These are phyloP conservation scores for Colletotrichum liriopes DNA, from an alignment of 2,329 filamentous ascomycete species.

Conservation along the genomic window DNA sequence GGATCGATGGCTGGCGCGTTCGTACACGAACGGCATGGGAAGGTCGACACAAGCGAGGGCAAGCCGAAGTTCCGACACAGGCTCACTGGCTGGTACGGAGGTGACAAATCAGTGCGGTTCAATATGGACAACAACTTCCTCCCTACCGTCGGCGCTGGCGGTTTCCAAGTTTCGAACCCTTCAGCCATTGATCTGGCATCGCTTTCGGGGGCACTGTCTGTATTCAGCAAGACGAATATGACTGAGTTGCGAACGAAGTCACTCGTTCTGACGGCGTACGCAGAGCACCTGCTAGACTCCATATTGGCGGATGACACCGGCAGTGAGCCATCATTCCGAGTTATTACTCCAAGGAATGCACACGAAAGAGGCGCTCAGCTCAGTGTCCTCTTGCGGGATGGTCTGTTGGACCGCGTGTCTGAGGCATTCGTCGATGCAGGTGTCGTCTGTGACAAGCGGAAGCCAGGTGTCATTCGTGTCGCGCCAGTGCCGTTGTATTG, in stretches of 20 bases:
- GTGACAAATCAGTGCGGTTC: constrained; percentile 77
- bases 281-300: constrained; percentile 76
- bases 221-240: constrained; percentile 83
- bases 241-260: constrained; percentile 78
- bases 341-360: constrained; percentile 81
- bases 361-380: constrained; percentile 83
- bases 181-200: constrained; percentile 83
- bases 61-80: constrained; percentile 69
- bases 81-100: constrained; percentile 84
- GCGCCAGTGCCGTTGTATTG: constrained; percentile 91
- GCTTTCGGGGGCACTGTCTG: constrained; percentile 79
- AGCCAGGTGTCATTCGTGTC: constrained; percentile 87
- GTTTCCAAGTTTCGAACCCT: constrained; percentile 83
- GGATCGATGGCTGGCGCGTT: constrained; percentile 82
- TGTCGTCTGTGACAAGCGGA: constrained; percentile 86
- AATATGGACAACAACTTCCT: constrained; percentile 82
- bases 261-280: constrained; percentile 81
- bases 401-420: constrained; percentile 79
- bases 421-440: constrained; percentile 76
- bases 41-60: constrained; percentile 62
- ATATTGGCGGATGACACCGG: constrained; percentile 55
- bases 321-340: constrained; percentile 63
- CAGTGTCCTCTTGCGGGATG: constrained; percentile 78
- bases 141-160: constrained; percentile 79
- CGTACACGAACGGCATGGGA: constrained; percentile 78